A percentile compares a stretch with the other conserved stretches of the same genome.
Conservation (phyloP, 371 early-diverging fungal species). For the Blastocladiella emersonii region DNA sequence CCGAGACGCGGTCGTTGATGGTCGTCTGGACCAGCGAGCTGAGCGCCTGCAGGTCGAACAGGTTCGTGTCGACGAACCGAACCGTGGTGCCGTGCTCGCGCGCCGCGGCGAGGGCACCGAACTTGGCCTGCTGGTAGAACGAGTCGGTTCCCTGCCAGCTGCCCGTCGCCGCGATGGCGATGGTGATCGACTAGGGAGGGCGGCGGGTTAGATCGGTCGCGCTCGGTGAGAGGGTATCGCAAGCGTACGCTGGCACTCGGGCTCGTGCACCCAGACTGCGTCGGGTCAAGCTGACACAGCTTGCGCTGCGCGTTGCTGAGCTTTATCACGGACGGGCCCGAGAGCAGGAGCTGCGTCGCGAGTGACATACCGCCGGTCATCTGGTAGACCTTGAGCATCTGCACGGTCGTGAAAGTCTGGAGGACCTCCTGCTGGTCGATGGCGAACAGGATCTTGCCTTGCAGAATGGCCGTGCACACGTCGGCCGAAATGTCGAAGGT, state of each 20-base stretch:
- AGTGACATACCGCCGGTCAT: too few relatives aligned
- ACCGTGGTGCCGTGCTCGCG: background rate
- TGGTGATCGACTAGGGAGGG: background rate
- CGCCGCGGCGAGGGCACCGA: background rate
- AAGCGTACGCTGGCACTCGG: background rate
- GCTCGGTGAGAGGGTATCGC: background rate
- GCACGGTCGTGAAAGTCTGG: too few relatives aligned
- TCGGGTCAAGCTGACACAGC: background rate
- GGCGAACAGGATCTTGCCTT: too few relatives aligned
- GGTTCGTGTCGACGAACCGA: background rate
- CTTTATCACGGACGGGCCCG: too few relatives aligned
- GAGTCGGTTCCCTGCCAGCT: background rate
- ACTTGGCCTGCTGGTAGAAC: background rate
- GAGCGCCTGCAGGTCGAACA: background rate
- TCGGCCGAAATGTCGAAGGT: too few relatives aligned
- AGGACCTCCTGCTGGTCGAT: too few relatives aligned
- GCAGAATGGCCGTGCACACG: too few relatives aligned
- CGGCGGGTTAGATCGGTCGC: background rate
- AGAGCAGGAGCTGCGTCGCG: too few relatives aligned
- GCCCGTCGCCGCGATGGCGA: background rate
- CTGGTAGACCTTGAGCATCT: too few relatives aligned
- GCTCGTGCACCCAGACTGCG: background rate
- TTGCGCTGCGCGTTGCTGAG: background rate
- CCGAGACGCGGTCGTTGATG: background rate
- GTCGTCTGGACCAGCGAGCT: background rate